Evolutionary conservation across 208 protist genomes (phyloP).

Genomic region (Herpetomonas muscarum): DNA sequence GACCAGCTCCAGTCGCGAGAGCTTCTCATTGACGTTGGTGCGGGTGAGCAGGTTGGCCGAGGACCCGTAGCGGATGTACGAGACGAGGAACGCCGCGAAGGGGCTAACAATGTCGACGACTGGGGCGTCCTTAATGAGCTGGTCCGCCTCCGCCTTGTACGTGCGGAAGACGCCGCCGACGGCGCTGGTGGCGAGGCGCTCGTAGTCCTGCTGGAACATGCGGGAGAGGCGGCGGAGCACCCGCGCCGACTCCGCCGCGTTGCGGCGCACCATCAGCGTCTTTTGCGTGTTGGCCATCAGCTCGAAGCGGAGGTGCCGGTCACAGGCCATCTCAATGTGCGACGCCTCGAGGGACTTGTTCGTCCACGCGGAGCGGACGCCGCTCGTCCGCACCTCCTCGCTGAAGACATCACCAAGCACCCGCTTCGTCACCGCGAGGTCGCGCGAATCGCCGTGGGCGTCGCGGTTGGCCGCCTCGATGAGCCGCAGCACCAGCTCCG

Average conservation of each 20-base stretch:
- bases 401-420: conserved; percentile 82
- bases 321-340: conserved; percentile 82
- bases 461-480: conserved; percentile 62
- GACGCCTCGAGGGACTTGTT: conserved; percentile 87
- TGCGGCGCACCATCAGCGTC: conserved; percentile 74
- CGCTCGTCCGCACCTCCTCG: conserved; percentile 80
- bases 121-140: conserved; percentile 47
- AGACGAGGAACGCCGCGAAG: conserved; percentile 72
- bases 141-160: conserved; percentile 69
- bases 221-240: conserved; percentile 72
- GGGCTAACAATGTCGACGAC: conserved; percentile 68
- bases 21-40: conserved; percentile 56
- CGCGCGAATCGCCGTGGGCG: conserved; percentile 80
- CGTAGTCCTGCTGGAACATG: conserved; percentile 78
- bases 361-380: conserved; percentile 75
- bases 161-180: conserved; percentile 73
- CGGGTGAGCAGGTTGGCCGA: conserved; percentile 57
- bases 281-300: conserved; percentile 75
- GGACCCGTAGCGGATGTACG: conserved; percentile 63
- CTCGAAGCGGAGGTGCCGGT: conserved; percentile 68
- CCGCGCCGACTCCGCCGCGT: conserved; percentile 48
- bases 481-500: conserved; percentile 71
- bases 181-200: conserved; percentile 39
- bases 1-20: conserved; percentile 60
- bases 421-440: conserved; percentile 65